Conservation (phyloP, 768 basidiomycete genomes). For the Lentinula guzmanii region DNA sequence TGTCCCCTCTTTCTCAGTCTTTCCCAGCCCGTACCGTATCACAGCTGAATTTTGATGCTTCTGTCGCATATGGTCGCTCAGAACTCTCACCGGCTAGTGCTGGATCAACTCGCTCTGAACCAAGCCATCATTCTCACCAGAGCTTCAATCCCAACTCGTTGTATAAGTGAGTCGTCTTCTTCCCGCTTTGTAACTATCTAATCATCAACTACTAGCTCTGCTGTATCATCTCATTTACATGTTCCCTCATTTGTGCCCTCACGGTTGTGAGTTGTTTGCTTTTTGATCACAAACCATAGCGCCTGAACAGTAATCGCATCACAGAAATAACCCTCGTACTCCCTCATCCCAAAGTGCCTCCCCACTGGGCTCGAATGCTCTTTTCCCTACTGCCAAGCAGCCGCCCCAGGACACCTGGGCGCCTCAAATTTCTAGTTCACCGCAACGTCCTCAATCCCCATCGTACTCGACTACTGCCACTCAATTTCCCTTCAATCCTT, state of each 20-base stretch:
- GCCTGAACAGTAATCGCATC: neutral
- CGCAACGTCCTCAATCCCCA: neutral
- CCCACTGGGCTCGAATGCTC: neutral
- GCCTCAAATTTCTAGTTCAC: neutral
- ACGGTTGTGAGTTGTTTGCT: neutral
- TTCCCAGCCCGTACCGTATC: neutral
- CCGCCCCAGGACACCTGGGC: neutral
- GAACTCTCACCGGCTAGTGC: neutral
- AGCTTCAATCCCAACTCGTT: neutral
- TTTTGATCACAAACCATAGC: neutral
- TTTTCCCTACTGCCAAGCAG: neutral
- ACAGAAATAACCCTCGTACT: neutral
- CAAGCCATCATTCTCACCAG: neutral
- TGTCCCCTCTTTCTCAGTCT: neutral
- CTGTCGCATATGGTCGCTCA: neutral
- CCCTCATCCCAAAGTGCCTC: neutral
- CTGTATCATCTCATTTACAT: slow-evolving; percentile 2
- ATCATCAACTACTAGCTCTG: neutral
- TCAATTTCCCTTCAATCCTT: slow-evolving; percentile 12
- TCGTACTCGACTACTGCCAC: neutral
- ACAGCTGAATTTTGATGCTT: slow-evolving; percentile 3
- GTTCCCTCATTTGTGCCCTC: neutral
- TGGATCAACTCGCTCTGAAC: neutral
- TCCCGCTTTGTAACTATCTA: neutral
- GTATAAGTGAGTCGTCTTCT: neutral